Evolutionary conservation across 169 alveolate genomes (phyloP), one percentile per base, ranked within the genome.

Genomic region (Plasmodium sp.): DNA sequence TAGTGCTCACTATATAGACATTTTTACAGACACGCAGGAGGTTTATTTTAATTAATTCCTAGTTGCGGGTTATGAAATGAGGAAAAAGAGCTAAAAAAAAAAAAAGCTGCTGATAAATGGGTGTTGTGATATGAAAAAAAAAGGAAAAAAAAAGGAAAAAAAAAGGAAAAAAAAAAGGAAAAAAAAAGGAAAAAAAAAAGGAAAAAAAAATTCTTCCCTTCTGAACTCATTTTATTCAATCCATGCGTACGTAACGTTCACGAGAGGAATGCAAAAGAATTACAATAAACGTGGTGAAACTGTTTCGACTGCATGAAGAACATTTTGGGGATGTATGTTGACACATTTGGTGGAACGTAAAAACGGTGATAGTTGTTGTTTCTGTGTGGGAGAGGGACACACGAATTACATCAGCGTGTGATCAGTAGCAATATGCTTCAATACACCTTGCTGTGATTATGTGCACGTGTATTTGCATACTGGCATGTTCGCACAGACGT

Each of bases 41-140:
- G 41, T 22, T 67, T 67, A 82, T 31, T 18, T 82, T 82, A 82
- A 82, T 82, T 56, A 82, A 48, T 82, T 33, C 81, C 36, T 54
- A 56, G 22, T 82, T 82, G 10, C 36, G 43, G 7, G 3, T 67
- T 18, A 31, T 5, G 33, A 31, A 67, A 67, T 27, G 43, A 1
- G 77, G n/a, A 22, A 67, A 67, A 67, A 67, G 33, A 27, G 39
- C 16, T 1, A 62, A 18, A 62, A 62, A 62, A 2, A 67, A 27
- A 67, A 67, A 5, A 18, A 22, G 2, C n/a, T 67, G 39, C 39
- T 22, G 9, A 67, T 67, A 67, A 67, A 16, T 67, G 1, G 22
- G 77, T 67, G 14, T 22, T 67, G 39, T 27, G 39, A 67, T 67
- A 27, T 7, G n/a, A 67, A 31, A 62, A 27, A 5, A 62, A 3